A percentile compares a stretch with the other conserved stretches of the same genome.
phyloP scores from a whole-genome alignment of 2,329 filamentous ascomycete genomes.

The Hymenoscyphus scutula region DNA sequence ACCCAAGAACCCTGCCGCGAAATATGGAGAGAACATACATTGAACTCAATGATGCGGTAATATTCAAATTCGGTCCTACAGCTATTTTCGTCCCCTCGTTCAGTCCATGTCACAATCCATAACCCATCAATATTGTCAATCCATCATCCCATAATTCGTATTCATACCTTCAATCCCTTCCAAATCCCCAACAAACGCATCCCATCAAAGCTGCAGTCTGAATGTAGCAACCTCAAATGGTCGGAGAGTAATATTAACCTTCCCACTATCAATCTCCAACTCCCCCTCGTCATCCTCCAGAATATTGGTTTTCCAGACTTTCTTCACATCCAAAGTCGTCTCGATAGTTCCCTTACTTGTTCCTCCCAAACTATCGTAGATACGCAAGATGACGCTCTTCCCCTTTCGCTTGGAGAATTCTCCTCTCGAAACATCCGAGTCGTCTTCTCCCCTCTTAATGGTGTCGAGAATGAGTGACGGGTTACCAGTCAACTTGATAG shows the following conservation, averaged over 20 bases:
- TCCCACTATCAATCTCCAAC: conserved; percentile 46
- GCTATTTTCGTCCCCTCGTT: neutral
- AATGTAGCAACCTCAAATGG: conserved; percentile 86
- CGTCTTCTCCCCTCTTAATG: conserved; percentile 90
- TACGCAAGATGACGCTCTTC: conserved; percentile 74
- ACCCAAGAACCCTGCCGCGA: neutral
- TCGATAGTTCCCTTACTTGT: conserved; percentile 67
- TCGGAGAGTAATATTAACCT: conserved; percentile 63
- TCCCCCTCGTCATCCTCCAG: conserved; percentile 83
- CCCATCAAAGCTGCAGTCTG: conserved; percentile 54
- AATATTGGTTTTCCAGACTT: conserved; percentile 79
- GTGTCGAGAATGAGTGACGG: conserved; percentile 77
- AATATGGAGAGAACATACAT: neutral
- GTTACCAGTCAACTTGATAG: conserved; percentile 66
- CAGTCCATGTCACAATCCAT: neutral
- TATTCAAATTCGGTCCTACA: neutral
- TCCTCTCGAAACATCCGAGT: conserved; percentile 67
- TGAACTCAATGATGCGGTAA: neutral
- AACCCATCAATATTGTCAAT: neutral
- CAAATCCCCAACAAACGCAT: neutral
- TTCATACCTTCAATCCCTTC: too few relatives aligned
- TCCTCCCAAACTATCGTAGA: conserved; percentile 89
- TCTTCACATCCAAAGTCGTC: conserved; percentile 68
- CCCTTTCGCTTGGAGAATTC: conserved; percentile 66
- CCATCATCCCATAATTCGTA: too few relatives aligned